Percentiles rank a stretch among this genome's conserved stretches.
These are phyloP conservation scores for Boletus huronensis DNA, from an alignment of 768 basidiomycete genomes.

Conservation along the genomic window DNA sequence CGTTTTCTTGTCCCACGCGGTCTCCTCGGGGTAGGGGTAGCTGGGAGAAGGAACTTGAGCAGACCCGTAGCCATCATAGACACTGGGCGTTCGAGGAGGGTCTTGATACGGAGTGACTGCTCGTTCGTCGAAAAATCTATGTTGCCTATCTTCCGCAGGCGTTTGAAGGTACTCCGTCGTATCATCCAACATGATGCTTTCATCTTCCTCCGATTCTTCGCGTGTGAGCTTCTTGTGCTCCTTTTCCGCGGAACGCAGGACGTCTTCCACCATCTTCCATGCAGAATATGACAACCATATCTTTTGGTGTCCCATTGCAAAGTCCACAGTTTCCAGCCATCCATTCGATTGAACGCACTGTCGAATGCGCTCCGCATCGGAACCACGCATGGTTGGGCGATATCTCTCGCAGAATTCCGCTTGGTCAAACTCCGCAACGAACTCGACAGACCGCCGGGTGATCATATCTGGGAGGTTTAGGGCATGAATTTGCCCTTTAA, in stretches of 20 bases:
- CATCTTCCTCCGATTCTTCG: conserved; percentile 45
- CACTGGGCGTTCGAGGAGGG: conserved; percentile 29
- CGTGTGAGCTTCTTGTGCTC: conserved; percentile 41
- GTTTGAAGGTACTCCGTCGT: conserved; percentile 39
- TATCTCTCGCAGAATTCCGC: conserved; percentile 52
- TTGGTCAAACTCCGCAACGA: conserved; percentile 47
- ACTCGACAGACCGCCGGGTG: conserved; percentile 47
- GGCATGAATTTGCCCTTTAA: conserved; percentile 53
- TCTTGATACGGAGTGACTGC: conserved; percentile 28
- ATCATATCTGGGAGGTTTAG: conserved; percentile 53
- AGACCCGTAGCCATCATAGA: conserved; percentile 24
- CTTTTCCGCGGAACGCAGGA: conserved; percentile 48
- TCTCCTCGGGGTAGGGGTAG: conserved; percentile 34
- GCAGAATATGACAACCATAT: conserved; percentile 55
- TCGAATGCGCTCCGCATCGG: conserved; percentile 44
- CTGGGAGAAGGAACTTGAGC: conserved; percentile 22
- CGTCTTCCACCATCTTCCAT: conserved; percentile 63
- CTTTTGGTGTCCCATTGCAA: conserved; percentile 46
- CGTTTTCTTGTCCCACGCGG: conserved; percentile 44
- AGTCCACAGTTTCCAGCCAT: conserved; percentile 55
- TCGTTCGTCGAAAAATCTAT: conserved; percentile 33
- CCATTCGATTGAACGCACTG: conserved; percentile 49
- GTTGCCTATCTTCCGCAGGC: conserved; percentile 27
- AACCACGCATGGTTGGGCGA: conserved; percentile 47
- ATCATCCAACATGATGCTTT: conserved; percentile 41